Evolutionary conservation across 1,139 yeast genomes (phyloP), one percentile per base, ranked within the genome.

Genomic region (Magnusiomyces sp.): DNA sequence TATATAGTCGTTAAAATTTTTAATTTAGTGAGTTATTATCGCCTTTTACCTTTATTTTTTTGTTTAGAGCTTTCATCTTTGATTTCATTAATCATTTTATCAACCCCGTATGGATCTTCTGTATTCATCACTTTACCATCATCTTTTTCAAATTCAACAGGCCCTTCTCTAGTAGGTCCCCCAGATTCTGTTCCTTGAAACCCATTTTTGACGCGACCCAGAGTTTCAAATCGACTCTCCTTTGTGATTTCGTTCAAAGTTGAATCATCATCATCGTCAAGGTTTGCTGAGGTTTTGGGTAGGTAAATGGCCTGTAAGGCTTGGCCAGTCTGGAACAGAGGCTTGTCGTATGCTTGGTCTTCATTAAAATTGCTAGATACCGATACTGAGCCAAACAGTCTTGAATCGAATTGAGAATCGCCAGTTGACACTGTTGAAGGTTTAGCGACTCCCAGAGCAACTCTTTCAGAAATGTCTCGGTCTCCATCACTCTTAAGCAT

Each of bases 271-370:
- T 54, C 61, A 34, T 53, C 61, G 23, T 50, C 54, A 14, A 36
- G 38, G 13, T 20, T 20, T 5, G 19, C 27, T 7, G 29, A 16
- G 33, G 64, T 56, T n/a, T 62, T 55, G 17, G 74, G 73, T 5
- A 50, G 46, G 58, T 79, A 79, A 10, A 79, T 71, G 43, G 70
- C 72, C 47, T 72, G 72, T 9, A 77, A 66, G 9, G 75, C 79
- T 49, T 74, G 76, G 47, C 76, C 77, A 2, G 72, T 75, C 40
- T 68, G 66, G 59, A 80, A 81, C 34, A 81, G 62, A 1, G 85
- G 79, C 49, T 65, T 71, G 55, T 79, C 83, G 56, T 81, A 81
- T 2, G 77, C 66, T 56, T 75, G 77, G 50, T 75, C 80, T 36
- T 72, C 75, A 50, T 68, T 67, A 3, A 59, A 54, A 2, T 55